Conservation (phyloP, 2,329 filamentous ascomycete genomes). For the Fonsecaea nubica region DNA sequence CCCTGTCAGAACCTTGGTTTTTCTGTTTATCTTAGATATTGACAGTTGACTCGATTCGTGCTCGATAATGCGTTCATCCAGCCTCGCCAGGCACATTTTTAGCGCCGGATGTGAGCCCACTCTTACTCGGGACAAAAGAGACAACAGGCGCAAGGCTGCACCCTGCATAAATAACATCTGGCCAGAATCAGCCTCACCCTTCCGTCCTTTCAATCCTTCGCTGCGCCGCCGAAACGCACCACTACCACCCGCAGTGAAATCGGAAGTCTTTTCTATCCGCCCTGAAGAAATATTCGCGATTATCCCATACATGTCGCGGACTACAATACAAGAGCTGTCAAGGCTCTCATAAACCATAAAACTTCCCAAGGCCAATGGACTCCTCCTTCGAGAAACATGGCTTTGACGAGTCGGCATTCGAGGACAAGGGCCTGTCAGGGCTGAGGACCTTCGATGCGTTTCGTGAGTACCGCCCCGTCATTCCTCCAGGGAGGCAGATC, state of each 20-base stretch:
- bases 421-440: conserved; percentile 66
- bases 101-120: conserved; percentile 4
- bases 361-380: conserved; percentile 23
- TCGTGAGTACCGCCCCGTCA: conserved; percentile 65
- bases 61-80: neutral
- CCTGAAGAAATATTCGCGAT: neutral
- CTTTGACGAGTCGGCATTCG: conserved; percentile 81
- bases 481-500: neutral
- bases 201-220: neutral
- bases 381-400: conserved; percentile 57
- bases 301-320: conserved; percentile 25
- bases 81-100: conserved; percentile 10
- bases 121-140: no score
- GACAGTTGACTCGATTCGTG: neutral
- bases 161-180: conserved; percentile 36
- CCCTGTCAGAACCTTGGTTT: neutral
- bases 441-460: conserved; percentile 95
- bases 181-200: conserved; percentile 22
- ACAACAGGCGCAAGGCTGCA: conserved; percentile 23
- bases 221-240: conserved; percentile 3
- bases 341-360: conserved; percentile 18
- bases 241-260: neutral
- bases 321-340: conserved; percentile 26
- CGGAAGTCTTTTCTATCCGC: neutral
- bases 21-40: neutral